Evolutionary conservation across 768 basidiomycete genomes (phyloP).

Genomic region (Boletus patriciae): DNA sequence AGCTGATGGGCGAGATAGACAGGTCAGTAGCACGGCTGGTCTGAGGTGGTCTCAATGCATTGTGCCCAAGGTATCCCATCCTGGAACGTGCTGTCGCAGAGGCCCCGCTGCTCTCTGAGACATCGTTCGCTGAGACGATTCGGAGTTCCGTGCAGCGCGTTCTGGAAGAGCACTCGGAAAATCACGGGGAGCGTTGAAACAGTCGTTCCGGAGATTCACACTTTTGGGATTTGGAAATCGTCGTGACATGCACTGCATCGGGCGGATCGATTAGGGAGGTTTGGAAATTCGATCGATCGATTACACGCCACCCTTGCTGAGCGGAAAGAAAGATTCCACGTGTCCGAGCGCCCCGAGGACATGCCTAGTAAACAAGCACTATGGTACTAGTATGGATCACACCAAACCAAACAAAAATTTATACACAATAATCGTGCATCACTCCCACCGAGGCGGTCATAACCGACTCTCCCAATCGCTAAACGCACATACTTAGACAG

Average conservation of each 20-base stretch:
- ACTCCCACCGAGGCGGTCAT: no score
- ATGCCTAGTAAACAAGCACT: neutral
- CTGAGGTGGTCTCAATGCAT: neutral
- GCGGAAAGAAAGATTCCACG: constrained; percentile 1
- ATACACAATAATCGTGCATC: neutral
- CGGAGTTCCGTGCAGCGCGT: constrained; percentile 46
- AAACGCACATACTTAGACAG: neutral
- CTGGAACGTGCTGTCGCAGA: constrained; percentile 62
- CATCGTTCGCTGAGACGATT: constrained; percentile 44
- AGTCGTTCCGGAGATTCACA: neutral
- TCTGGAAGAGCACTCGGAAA: constrained; percentile 38
- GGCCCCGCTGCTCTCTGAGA: constrained; percentile 48
- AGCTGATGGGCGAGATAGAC: constrained; percentile 72
- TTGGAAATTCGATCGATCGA: constrained; percentile 7
- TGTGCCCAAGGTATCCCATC: constrained; percentile 53
- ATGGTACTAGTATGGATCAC: neutral
- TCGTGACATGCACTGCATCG: neutral
- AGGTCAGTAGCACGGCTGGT: constrained; percentile 39
- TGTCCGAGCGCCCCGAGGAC: constrained; percentile 6
- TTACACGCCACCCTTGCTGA: neutral
- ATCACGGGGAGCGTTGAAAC: neutral
- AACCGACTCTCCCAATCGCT: no score
- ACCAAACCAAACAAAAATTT: neutral
- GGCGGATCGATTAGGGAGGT: constrained; percentile 1
- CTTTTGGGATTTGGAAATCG: neutral